These are phyloP conservation scores for Colletotrichum theobromicola DNA, from an alignment of 2,329 filamentous ascomycete species.

Conservation along the genomic window DNA sequence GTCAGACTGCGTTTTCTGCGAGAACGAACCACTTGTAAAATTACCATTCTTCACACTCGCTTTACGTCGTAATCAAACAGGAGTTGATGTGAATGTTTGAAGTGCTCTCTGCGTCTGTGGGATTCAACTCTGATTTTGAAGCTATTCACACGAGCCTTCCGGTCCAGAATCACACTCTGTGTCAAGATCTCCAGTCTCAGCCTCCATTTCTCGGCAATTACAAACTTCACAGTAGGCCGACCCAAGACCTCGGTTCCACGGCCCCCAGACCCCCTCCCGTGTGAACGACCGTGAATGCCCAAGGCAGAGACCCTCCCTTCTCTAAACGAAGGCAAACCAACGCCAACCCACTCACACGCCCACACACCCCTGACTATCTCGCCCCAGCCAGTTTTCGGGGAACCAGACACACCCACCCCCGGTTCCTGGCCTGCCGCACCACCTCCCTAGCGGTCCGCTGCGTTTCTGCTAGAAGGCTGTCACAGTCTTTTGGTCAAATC, in stretches of 20 bases:
- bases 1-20: background rate
- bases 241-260: background rate
- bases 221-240: background rate
- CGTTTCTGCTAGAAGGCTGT: background rate
- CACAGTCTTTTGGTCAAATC: background rate
- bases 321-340: background rate
- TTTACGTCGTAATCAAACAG: slow-evolving; percentile 1
- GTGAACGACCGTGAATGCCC: slow-evolving; percentile 16
- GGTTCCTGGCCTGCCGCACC: background rate
- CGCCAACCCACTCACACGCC: background rate
- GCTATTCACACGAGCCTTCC: background rate
- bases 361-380: background rate
- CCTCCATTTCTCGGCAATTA: background rate
- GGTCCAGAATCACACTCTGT: background rate
- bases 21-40: slow-evolving; percentile 27
- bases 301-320: background rate
- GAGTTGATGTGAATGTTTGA: slow-evolving; percentile 4
- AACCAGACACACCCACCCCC: background rate
- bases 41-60: slow-evolving; percentile 34
- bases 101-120: background rate
- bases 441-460: background rate
- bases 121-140: background rate
- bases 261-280: background rate
- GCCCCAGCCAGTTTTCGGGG: background rate
- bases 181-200: background rate